Percentiles rank a stretch among this genome's conserved stretches.
Evolutionary conservation across 768 basidiomycete species (phyloP).

Genomic region (Tylopilus cervinicoccineus): DNA sequence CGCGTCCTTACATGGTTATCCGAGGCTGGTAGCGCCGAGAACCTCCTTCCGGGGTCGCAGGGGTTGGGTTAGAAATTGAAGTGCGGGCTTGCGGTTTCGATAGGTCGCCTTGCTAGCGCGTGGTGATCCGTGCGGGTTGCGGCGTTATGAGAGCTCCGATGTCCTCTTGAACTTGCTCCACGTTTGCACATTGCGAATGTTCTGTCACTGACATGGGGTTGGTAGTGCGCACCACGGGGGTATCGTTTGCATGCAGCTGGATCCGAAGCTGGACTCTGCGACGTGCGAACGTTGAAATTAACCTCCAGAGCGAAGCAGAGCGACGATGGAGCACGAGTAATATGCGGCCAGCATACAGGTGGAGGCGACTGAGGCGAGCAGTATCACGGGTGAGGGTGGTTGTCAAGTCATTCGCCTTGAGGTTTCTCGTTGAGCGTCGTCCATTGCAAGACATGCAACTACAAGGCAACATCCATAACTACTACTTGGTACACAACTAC

Average conservation of each 20-base stretch:
- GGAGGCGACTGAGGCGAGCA: not conserved
- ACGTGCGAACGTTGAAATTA: not conserved
- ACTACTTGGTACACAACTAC: too few species aligned
- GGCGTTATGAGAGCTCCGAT: slow-evolving; percentile 1
- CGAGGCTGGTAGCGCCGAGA: slow-evolving; percentile 10
- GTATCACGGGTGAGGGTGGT: not conserved
- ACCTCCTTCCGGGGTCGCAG: slow-evolving; percentile 9
- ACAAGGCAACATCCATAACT: too few species aligned
- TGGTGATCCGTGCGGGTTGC: not conserved
- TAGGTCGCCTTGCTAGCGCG: not conserved
- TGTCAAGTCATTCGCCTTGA: too few species aligned
- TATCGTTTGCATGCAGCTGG: not conserved
- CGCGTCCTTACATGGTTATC: slow-evolving; percentile 1
- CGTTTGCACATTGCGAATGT: not conserved
- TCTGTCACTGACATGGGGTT: not conserved
- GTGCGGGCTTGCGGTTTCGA: not conserved
- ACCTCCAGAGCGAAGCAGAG: slow-evolving; percentile 4
- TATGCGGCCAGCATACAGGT: not conserved
- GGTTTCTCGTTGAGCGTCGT: too few species aligned
- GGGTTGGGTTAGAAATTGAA: not conserved
- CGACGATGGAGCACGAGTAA: not conserved
- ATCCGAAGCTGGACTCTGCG: not conserved
- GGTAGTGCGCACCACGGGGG: not conserved
- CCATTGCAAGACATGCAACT: too few species aligned
- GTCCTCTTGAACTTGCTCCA: not conserved